Base-by-base conservation (phyloP, 139 green algal genomes). In the Picochlorum sp. region DNA sequence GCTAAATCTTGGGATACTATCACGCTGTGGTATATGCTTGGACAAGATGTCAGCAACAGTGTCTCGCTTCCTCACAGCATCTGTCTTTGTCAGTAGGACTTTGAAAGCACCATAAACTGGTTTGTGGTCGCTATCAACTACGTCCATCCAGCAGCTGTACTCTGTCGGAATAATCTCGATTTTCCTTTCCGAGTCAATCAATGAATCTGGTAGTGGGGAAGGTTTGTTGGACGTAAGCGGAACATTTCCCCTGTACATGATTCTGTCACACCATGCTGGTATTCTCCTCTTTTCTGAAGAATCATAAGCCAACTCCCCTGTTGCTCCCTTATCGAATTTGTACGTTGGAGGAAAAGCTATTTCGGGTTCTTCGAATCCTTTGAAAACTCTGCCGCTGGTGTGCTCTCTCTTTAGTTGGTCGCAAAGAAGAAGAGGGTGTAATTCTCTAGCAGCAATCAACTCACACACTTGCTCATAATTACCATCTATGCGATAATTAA, bases 51-150 rank as follows among this genome's bases (percentile, higher is more conserved):
- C 55, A 23, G 57, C 61, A 65, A 62, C 60, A 41, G 75, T 45
- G 14, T 20, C 38, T 16, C 69, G 59, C 62, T 68, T 67, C 50
- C 69, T 73, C 23, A 54, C 49, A n/a, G 71, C 59, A 44, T 74
- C 51, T 15, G 63, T 74, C 47, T 78, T 63, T 26, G 77, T 75
- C 28, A 84, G 56, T 47, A 57, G 54, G n/a, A 67, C 51, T 16
- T 71, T 16, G 26, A 71, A 54, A 20, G 24, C 16, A 24, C 45
- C 49, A 34, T 55, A 70, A 31, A 97, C 89, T 8, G 91, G 91
- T 78, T 92, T 94, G 83, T 96, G 90, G 78, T 97, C 92, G 3
- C 75, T 90, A 49, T 95, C 90, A n/a, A 67, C 71, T 10, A 95
- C 80, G 34, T 91, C 75, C 59, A 89, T 67, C 37, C 73, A 76